Evolutionary conservation across 257 asterid species (phyloP).

Genomic region (Rauvolfia tetraphylla): DNA sequence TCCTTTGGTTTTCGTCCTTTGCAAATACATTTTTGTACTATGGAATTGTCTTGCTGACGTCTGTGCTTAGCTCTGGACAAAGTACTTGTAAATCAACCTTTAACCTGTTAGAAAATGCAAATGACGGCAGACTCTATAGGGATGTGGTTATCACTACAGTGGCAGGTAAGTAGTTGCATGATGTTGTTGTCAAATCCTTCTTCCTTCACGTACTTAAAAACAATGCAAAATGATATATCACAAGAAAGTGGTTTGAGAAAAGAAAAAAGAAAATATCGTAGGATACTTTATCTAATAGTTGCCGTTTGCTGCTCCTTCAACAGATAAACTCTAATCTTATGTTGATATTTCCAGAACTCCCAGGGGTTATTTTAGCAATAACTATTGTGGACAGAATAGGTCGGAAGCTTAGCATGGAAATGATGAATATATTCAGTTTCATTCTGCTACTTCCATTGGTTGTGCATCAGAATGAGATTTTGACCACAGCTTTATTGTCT

Average conservation of each 20-base stretch:
- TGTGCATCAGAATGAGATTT: too few relatives aligned
- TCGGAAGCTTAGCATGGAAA: conserved; percentile 49
- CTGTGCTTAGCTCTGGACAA: too few relatives aligned
- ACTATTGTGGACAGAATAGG: conserved; percentile 53
- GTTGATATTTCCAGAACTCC: conserved; percentile 50
- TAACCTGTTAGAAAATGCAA: too few relatives aligned
- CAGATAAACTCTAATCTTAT: neutral
- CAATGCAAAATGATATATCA: too few relatives aligned
- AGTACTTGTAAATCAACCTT: too few relatives aligned
- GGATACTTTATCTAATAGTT: neutral
- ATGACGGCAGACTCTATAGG: too few relatives aligned
- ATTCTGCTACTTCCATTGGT: too few relatives aligned
- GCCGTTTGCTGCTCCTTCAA: neutral
- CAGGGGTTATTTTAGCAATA: conserved; percentile 46
- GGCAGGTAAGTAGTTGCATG: conserved; percentile 45
- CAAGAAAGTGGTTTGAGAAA: neutral
- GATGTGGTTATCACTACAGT: conserved; percentile 58
- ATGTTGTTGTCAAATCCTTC: neutral
- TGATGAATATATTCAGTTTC: too few relatives aligned
- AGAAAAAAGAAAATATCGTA: neutral
- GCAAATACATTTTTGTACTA: conserved; percentile 53
- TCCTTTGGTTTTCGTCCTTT: conserved; percentile 47
- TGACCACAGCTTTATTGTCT: conserved; percentile 41
- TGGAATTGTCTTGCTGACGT: conserved; percentile 50
- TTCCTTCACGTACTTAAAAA: neutral